These are phyloP conservation scores for Lactarius vividus DNA, from an alignment of 768 basidiomycete genomes.

Conservation along the genomic window DNA sequence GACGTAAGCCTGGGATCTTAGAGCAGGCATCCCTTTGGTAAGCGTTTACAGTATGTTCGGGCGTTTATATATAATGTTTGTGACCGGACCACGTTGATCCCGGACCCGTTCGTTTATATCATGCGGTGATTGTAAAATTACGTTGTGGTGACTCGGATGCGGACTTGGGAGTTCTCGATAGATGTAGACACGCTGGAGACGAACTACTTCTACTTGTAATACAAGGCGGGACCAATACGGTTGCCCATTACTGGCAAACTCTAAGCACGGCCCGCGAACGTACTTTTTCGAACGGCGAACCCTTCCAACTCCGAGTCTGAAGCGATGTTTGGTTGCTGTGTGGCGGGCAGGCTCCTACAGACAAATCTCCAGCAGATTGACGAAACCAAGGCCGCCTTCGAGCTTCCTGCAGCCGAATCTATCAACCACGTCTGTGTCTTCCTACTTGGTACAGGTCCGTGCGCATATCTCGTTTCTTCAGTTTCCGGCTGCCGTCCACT, in stretches of 20 bases:
- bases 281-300: not conserved
- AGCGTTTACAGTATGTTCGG: not conserved
- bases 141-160: not conserved
- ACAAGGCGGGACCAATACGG: too few species aligned
- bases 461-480: not conserved
- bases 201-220: too few species aligned
- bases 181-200: too few species aligned
- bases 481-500: not conserved
- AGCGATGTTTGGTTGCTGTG: constrained; percentile 70
- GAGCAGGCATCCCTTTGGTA: not conserved
- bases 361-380: constrained; percentile 81
- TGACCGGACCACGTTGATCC: too few species aligned
- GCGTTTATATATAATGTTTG: not conserved
- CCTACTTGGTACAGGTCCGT: constrained; percentile 70
- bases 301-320: not conserved
- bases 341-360: constrained; percentile 74
- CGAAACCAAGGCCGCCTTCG: constrained; percentile 78
- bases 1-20: constrained; percentile 34
- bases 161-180: not conserved
- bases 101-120: not conserved
- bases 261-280: not conserved
- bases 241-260: too few species aligned
- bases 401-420: constrained; percentile 63
- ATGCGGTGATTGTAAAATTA: not conserved
- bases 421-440: constrained; percentile 89